Conservation (phyloP, 1,139 yeast species). For the Yamadazyma mexicana region DNA sequence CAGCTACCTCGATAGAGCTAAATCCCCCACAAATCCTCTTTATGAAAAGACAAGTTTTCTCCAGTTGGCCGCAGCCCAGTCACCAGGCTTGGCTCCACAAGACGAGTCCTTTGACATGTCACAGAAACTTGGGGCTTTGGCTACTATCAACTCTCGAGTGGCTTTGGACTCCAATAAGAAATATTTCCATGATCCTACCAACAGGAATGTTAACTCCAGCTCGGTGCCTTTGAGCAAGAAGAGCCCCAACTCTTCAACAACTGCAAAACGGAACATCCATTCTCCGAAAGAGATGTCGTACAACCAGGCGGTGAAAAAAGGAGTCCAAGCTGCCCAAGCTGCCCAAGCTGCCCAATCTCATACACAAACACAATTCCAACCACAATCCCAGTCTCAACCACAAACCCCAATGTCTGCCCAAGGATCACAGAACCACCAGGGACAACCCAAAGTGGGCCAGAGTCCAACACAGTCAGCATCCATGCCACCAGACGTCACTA, state of each 20-base stretch:
- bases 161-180: conserved; percentile 58
- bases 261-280: conserved; percentile 9
- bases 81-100: conserved; percentile 12
- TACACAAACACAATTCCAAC: background rate
- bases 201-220: conserved; percentile 37
- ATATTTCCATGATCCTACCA: conserved; percentile 30
- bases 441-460: conserved; percentile 8
- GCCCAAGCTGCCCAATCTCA: background rate
- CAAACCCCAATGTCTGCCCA: background rate
- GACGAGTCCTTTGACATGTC: conserved; percentile 35
- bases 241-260: conserved; percentile 11
- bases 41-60: conserved; percentile 46
- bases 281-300: conserved; percentile 2
- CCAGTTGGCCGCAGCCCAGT: conserved; percentile 42
- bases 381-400: background rate
- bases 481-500: conserved; percentile 67
- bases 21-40: conserved; percentile 46
- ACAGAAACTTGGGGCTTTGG: conserved; percentile 60
- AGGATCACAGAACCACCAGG: conserved; percentile 5
- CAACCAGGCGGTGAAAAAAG: background rate
- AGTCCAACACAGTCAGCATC: conserved; percentile 23
- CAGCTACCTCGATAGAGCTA: conserved; percentile 33
- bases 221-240: conserved; percentile 33
- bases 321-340: conserved; percentile 12
- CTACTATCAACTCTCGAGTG: conserved; percentile 61